Conservation (phyloP, 495 filamentous ascomycete genomes). For the Beverwykella pulmonaria region DNA sequence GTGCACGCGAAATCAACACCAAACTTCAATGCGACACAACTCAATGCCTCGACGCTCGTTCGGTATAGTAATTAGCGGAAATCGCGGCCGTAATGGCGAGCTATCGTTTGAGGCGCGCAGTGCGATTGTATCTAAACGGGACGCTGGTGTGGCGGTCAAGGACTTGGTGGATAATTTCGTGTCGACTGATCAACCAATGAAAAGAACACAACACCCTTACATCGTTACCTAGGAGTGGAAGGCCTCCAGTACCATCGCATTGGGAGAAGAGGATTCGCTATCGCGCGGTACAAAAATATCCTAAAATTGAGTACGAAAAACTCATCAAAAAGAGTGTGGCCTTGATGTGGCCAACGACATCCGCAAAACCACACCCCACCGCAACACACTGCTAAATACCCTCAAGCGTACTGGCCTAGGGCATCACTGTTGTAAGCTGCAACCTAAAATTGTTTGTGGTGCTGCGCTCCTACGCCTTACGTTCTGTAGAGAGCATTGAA, state of each 20-base stretch:
- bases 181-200: not conserved
- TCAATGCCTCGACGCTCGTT: constrained; percentile 4
- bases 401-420: not conserved
- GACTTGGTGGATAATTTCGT: not conserved
- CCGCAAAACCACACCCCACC: not conserved
- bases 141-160: not conserved
- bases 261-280: not conserved
- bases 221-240: not conserved
- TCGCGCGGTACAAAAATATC: not conserved
- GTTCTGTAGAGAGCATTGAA: not conserved
- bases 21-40: no score
- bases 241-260: not conserved
- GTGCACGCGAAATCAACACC: no score
- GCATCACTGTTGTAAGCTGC: not conserved
- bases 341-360: not conserved
- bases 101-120: not conserved
- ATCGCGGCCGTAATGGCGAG: not conserved
- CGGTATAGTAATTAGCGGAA: constrained; percentile 14
- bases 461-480: not conserved
- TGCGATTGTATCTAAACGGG: not conserved
- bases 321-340: not conserved
- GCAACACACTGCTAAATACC: not conserved
- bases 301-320: not conserved
- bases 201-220: not conserved
- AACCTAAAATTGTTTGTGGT: not conserved